Conservation (phyloP, 192 early-diverging fungal species). For the Backusella parvicylindrica region DNA sequence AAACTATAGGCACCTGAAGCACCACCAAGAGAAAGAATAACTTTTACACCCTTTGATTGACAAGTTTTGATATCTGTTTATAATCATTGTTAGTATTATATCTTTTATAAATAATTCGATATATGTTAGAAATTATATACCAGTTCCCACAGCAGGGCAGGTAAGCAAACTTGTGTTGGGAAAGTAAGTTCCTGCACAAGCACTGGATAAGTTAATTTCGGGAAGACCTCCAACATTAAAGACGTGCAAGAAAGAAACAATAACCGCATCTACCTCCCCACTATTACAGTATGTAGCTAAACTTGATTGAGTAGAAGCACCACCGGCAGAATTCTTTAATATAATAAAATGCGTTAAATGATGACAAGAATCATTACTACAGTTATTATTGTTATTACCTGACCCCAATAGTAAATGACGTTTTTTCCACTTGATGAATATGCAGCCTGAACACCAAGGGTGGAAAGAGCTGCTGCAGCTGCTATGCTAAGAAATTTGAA, state of each 20-base stretch:
- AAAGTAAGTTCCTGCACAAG: constrained; percentile 50
- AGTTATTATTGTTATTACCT: neutral
- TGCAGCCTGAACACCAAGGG: constrained; percentile 7
- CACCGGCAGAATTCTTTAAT: constrained; percentile 23
- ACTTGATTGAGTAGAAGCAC: neutral
- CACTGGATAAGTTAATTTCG: constrained; percentile 63
- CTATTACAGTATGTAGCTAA: constrained; percentile 58
- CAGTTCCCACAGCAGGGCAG: constrained; percentile 60
- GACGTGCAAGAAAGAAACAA: constrained; percentile 58
- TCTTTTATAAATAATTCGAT: neutral
- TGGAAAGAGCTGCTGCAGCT: neutral
- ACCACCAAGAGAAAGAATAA: constrained; percentile 73
- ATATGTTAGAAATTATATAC: neutral
- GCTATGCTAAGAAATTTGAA: neutral
- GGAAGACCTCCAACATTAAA: constrained; percentile 63
- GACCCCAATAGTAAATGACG: constrained; percentile 14
- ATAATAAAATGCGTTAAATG: neutral
- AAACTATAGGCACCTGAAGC: constrained; percentile 65
- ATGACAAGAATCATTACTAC: neutral
- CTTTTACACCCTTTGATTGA: constrained; percentile 68
- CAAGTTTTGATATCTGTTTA: constrained; percentile 61
- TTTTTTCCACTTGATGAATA: neutral
- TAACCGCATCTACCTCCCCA: constrained; percentile 46
- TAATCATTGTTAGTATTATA: neutral
- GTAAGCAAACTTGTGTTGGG: constrained; percentile 60